Evolutionary conservation across 1,284 basidiomycete species (phyloP), one percentile per base, ranked within the genome.

Genomic region (Sanghuangporus sanghuang): DNA sequence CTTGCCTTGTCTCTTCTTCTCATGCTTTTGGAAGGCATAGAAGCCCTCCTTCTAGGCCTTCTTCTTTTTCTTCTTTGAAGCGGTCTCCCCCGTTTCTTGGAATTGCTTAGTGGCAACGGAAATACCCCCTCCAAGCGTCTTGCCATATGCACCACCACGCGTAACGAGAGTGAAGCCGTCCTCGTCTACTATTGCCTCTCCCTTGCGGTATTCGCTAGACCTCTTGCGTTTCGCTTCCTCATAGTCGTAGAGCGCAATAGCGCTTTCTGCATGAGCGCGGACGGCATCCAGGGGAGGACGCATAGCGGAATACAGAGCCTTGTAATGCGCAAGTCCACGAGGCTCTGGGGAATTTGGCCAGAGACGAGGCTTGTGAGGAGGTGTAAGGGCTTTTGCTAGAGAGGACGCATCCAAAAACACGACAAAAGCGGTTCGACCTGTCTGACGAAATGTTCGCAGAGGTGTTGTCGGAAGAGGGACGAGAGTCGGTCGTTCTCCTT

Each of bases 101-200:
- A 93, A 93, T 59, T 76, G 75, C 72, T 90, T 89, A 71, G 82
- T 90, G 32, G 92, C 91, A 36, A 95, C 89, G 2, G 79, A 83
- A 18, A 92, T 88, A 1, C 89, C 90, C 8, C 91, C 91, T 39
- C 91, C 92, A 2, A 92, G 76, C 0, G 92, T 93, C 70, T 93
- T 83, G 2, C 94, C 93, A 71, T 94, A 95, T 32, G 89, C 88
- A 6, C 94, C 94, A 8, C 92, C 92, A 36, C 93, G 82, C 27
- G 89, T 91, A 36, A 96, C 94, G 9, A 96, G 83, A 11, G 93
- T 95, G 73, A 96, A 96, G 0, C 94, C 94, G 68, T 96, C 94
- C 67, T 92, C 92, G 73, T 96, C 94, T 55, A 95, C 90, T 63
- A 95, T 82, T 11, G 91, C 90, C 71, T 92, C 90, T 36, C 90